Evolutionary conservation across 768 basidiomycete species (phyloP).

Genomic region (Tylopilus plumbeoviolaceoides): DNA sequence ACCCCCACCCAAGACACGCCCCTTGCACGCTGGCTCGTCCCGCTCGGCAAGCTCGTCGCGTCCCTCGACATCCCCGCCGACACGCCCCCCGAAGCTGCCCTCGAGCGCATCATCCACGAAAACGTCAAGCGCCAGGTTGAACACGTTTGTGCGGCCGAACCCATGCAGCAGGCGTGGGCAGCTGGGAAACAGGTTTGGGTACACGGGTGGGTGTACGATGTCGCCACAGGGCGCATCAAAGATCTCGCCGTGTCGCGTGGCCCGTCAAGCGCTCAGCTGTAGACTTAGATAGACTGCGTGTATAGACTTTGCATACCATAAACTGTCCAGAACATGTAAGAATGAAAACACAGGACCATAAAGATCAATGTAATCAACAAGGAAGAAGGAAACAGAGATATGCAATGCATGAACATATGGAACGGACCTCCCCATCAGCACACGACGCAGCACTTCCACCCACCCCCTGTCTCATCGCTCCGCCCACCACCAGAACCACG

Average conservation of each 20-base stretch:
- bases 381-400: background rate
- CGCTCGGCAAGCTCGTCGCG: conserved; percentile 49
- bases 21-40: conserved; percentile 68
- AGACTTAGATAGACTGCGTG: background rate
- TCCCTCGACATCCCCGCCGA: conserved; percentile 40
- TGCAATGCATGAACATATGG: conserved; percentile 3
- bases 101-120: conserved; percentile 50
- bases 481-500: conserved; percentile 37
- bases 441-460: conserved; percentile 62
- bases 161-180: conserved; percentile 45
- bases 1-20: conserved; percentile 14
- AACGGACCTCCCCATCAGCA: conserved; percentile 37
- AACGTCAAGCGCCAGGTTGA: conserved; percentile 57
- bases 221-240: conserved; percentile 53
- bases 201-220: conserved; percentile 74
- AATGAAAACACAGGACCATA: background rate
- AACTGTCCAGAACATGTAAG: conserved; percentile 9
- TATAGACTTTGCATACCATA: conserved; percentile 4
- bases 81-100: conserved; percentile 33
- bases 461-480: conserved; percentile 36
- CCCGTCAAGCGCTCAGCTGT: background rate
- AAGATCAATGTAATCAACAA: background rate
- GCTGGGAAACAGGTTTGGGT: conserved; percentile 44
- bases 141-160: conserved; percentile 44
- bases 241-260: conserved; percentile 50